Base-by-base conservation (phyloP, 2,329 filamentous ascomycete species). In the Aspergillus cejpii region DNA sequence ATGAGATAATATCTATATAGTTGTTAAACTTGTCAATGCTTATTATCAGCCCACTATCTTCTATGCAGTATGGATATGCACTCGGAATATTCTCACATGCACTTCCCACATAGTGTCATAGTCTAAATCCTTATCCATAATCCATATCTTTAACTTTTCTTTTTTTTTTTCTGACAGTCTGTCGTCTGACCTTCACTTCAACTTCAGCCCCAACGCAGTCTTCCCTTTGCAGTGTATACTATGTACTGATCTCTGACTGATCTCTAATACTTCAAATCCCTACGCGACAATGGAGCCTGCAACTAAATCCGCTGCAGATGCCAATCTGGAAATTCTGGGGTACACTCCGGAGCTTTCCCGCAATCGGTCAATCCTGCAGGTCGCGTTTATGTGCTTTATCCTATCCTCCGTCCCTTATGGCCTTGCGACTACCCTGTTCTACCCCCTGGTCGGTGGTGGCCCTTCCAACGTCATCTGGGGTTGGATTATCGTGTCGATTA, bases 351-450 rank as follows among this genome's bases (percentile, higher is more conserved):
- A 56, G 44, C 42, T 56, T 8, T 53, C 52, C 3, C 53, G 53
- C 29, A 56, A 56, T 21, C 53, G 53, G 6, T 56, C 53, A 7
- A 53, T 52, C 19, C 53, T 47, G 47, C 49, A 56, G 29, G 53
- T 54, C 3, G 52, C 53, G 14, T 56, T 56, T 27, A 56, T 56
- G 53, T 53, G 48, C 34, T 87, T 87, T 59, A 83, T 87, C 54
- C 76, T 87, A 43, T 83, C 84, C 38, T 83, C 83, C 2, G 84
- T 87, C 49, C 84, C 84, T 7, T 87, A 86, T 64, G 84, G 84
- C 57, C 73, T 87, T 29, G 77, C 81, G 36, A 87, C 84, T 1
- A 87, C 82, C 6, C 64, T 87, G 53, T 75, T 74, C 64, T 86
- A 85, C 60, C 83, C 84, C 3, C 26, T 88, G 82, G 76, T 76